Conservation (phyloP, 2,329 filamentous ascomycete genomes). For the Ploettnerulaceae sp. region DNA sequence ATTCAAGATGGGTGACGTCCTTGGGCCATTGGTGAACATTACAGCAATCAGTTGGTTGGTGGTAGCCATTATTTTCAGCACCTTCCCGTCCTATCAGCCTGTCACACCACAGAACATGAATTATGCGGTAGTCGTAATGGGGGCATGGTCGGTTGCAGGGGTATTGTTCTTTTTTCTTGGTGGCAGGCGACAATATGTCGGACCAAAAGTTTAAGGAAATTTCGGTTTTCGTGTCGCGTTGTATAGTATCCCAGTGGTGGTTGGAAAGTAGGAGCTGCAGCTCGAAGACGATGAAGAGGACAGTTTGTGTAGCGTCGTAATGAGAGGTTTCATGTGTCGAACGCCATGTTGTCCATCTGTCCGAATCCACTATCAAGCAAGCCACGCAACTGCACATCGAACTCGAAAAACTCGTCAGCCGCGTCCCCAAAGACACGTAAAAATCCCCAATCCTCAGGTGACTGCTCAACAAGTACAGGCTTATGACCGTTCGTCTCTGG, state of each 20-base stretch:
- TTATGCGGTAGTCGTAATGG: slow-evolving; percentile 41
- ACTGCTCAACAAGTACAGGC: background rate
- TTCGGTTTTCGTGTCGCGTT: background rate
- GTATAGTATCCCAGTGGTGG: background rate
- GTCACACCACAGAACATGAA: slow-evolving; percentile 43
- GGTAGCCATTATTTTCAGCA: slow-evolving; percentile 43
- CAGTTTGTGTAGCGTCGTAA: too few species aligned
- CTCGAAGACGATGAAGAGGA: too few species aligned
- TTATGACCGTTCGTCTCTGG: slow-evolving; percentile 6
- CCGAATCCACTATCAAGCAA: slow-evolving; percentile 23
- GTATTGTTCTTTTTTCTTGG: slow-evolving; percentile 34
- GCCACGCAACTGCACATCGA: slow-evolving; percentile 29
- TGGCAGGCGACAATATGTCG: slow-evolving; percentile 29
- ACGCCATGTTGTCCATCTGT: background rate
- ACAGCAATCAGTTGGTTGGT: slow-evolving; percentile 41
- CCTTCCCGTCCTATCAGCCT: slow-evolving; percentile 40
- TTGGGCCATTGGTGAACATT: slow-evolving; percentile 38
- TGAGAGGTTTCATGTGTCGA: too few species aligned
- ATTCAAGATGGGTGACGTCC: slow-evolving; percentile 32
- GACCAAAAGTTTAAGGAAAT: slow-evolving; percentile 15
- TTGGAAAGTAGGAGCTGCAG: background rate
- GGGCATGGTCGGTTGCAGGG: slow-evolving; percentile 37
- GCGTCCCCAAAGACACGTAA: slow-evolving; percentile 30
- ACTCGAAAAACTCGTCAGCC: slow-evolving; percentile 30
- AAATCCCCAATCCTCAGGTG: slow-evolving; percentile 29